Evolutionary conservation across 495 filamentous ascomycete species (phyloP).

Genomic region (Penicillium samsonianum): DNA sequence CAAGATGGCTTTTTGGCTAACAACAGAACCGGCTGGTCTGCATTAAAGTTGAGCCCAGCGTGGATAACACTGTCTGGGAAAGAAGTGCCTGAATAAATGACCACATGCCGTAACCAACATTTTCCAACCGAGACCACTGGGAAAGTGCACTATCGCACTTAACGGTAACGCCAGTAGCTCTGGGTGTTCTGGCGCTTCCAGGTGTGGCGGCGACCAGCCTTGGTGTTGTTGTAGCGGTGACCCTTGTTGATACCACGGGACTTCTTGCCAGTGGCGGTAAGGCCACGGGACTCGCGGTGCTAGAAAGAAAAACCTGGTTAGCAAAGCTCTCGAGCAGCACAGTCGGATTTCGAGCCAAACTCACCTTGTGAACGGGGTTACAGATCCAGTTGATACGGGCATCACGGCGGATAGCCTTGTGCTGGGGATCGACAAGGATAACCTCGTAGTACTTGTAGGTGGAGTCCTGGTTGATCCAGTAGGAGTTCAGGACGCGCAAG

Average conservation of each 20-base stretch:
- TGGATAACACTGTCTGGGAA: conserved; percentile 34
- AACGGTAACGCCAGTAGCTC: conserved; percentile 86
- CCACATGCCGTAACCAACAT: conserved; percentile 45
- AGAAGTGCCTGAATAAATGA: conserved; percentile 41
- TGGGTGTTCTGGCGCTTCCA: conserved; percentile 99
- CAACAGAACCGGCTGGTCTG: conserved; percentile 45
- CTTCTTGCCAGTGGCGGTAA: conserved; percentile 98
- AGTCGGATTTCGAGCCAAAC: conserved; percentile 15
- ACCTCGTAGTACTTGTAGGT: conserved; percentile 99
- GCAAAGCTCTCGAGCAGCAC: neutral
- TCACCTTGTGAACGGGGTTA: conserved; percentile 93
- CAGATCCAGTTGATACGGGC: conserved; percentile 99
- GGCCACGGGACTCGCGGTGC: conserved; percentile 96
- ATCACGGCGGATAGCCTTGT: conserved; percentile 99
- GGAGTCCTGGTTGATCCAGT: conserved; percentile 99
- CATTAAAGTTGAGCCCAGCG: conserved; percentile 44
- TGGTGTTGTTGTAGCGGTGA: conserved; percentile 98
- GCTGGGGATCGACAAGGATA: conserved; percentile 98
- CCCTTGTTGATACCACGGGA: conserved; percentile 98
- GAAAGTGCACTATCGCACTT: conserved; percentile 40
- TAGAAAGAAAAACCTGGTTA: conserved; percentile 21
- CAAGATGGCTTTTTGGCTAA: conserved; percentile 48
- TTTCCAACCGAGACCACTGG: conserved; percentile 30
- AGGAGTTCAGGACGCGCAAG: conserved; percentile 97
- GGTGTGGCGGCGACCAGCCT: conserved; percentile 92